Percentiles rank a stretch among this genome's conserved stretches.
These are phyloP conservation scores for Globisporangium barbulae DNA, from an alignment of 352 stramenopile species.

Conservation along the genomic window DNA sequence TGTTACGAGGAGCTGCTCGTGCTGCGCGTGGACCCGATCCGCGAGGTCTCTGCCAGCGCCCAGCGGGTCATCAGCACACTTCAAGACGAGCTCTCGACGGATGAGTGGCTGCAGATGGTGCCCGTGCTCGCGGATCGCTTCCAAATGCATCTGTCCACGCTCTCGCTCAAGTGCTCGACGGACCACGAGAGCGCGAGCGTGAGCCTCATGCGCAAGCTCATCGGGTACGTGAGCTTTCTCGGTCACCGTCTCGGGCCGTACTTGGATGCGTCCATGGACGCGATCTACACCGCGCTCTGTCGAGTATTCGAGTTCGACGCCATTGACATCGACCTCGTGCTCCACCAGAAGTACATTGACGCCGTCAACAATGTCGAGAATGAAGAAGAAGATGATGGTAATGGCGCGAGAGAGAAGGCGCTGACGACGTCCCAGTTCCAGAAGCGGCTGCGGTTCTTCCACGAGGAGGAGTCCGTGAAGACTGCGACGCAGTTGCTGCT, in stretches of 20 bases:
- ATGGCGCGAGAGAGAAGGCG: not conserved
- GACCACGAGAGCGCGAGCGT: slow-evolving; percentile 61
- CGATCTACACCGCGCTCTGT: slow-evolving; percentile 44
- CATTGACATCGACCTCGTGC: slow-evolving; percentile 73
- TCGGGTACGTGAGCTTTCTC: slow-evolving; percentile 65
- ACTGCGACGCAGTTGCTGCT: slow-evolving; percentile 44
- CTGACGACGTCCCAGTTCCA: slow-evolving; percentile 72
- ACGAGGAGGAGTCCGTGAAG: slow-evolving; percentile 60
- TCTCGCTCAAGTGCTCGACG: slow-evolving; percentile 55
- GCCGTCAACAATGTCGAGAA: slow-evolving; percentile 2
- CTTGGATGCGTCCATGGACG: slow-evolving; percentile 49
- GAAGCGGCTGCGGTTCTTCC: slow-evolving; percentile 71
- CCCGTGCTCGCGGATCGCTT: slow-evolving; percentile 64
- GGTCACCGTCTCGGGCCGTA: slow-evolving; percentile 30
- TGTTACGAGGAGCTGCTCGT: slow-evolving; percentile 81
- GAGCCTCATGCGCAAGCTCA: slow-evolving; percentile 60
- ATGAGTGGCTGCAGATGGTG: slow-evolving; percentile 60
- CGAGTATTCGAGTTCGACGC: slow-evolving; percentile 55
- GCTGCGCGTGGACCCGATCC: slow-evolving; percentile 51
- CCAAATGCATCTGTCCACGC: slow-evolving; percentile 63
- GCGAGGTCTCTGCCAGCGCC: slow-evolving; percentile 18
- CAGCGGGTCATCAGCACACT: slow-evolving; percentile 21
- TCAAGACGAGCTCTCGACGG: slow-evolving; percentile 23
- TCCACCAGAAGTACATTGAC: slow-evolving; percentile 39
- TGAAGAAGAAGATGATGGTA: slow-evolving; percentile 4